Base-by-base conservation (phyloP, 1,284 basidiomycete species). In the Papiliotrema nemorosa region DNA sequence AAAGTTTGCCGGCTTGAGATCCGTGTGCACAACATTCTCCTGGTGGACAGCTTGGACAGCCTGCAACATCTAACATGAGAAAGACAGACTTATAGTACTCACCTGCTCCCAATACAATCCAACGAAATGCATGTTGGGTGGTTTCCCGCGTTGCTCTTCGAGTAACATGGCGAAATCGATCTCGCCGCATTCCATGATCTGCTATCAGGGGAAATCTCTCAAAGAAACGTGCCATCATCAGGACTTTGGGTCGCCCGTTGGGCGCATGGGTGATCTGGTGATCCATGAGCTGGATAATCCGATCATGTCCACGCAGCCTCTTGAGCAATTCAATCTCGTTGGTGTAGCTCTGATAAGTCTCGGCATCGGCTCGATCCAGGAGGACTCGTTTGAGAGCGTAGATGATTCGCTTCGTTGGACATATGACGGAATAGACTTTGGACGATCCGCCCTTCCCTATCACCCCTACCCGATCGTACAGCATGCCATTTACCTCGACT, bases 31-130 rank as follows among this genome's bases (percentile, higher is more conserved):
- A 53, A 97, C 94, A 72, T 92, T 93, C 76, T 93, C 90, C 55
- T 92, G 87, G 66, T 97, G 92, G 43, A 96, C 91, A 39, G 94
- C 86, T 54, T 94, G 88, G 9, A 96, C 92, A 0, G 92, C 91
- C 78, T 94, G 85, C 43, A 97, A 77, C 89, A 97, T 97, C 90
- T 94, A 24, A n/a, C 20, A 26, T 37, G n/a, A 16, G n/a, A 37
- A n/a, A 9, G 20, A n/a, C n/a, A n/a, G n/a, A n/a, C n/a, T n/a
- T n/a, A n/a, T n/a, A n/a, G 5, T 31, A 63, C 79, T 29, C 55
- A 88, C 90, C 82, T 96, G 92, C 66, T 94, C 88, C 90, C 90
- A 96, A 67, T 91, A 93, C 67, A 92, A 87, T 12, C 88, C 84
- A 35, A 96, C 82, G 82, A 91, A 94, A 54, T 91, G 86, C 80